phyloP scores from a whole-genome alignment of 106 monocot genomes.

The Dendrobium chrysotoxum region DNA sequence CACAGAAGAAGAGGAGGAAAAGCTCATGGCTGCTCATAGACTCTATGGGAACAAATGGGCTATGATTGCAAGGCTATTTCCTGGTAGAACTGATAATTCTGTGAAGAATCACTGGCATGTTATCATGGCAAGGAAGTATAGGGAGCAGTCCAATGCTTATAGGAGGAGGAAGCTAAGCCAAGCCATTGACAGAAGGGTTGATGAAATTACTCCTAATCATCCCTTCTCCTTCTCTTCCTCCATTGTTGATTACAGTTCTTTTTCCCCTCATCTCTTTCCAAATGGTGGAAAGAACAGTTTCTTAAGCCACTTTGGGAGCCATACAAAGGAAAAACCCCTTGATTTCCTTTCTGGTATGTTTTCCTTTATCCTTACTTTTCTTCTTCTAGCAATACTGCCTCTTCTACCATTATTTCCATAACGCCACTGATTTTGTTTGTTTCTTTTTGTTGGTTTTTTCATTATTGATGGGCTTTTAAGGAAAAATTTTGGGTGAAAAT shows the following conservation, averaged over 20 bases:
- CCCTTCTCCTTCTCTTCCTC: slow-evolving; percentile 9
- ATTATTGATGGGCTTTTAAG: too few relatives aligned
- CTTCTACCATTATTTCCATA: too few relatives aligned
- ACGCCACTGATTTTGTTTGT: too few relatives aligned
- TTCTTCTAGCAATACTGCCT: background rate
- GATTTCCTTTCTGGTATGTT: slow-evolving; percentile 29
- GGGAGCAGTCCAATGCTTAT: slow-evolving; percentile 65
- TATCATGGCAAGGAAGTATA: slow-evolving; percentile 89
- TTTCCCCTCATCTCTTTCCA: too few relatives aligned
- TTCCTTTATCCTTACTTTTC: background rate
- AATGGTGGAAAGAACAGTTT: background rate
- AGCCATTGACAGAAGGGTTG: slow-evolving; percentile 25
- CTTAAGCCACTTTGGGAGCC: background rate
- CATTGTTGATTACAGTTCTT: background rate
- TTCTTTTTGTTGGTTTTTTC: too few relatives aligned
- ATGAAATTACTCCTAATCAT: background rate
- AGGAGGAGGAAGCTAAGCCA: slow-evolving; percentile 59
- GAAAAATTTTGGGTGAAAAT: too few relatives aligned
- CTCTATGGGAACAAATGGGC: slow-evolving; percentile 92
- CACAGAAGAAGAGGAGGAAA: slow-evolving; percentile 81
- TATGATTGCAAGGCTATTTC: slow-evolving; percentile 80
- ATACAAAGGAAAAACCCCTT: slow-evolving; percentile 15
- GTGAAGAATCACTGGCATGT: slow-evolving; percentile 98
- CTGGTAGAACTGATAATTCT: slow-evolving; percentile 83
- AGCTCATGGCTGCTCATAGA: slow-evolving; percentile 79